Evolutionary conservation across 306 rosid species (phyloP), one percentile per base, ranked within the genome.

Genomic region (Lupinus albus): DNA sequence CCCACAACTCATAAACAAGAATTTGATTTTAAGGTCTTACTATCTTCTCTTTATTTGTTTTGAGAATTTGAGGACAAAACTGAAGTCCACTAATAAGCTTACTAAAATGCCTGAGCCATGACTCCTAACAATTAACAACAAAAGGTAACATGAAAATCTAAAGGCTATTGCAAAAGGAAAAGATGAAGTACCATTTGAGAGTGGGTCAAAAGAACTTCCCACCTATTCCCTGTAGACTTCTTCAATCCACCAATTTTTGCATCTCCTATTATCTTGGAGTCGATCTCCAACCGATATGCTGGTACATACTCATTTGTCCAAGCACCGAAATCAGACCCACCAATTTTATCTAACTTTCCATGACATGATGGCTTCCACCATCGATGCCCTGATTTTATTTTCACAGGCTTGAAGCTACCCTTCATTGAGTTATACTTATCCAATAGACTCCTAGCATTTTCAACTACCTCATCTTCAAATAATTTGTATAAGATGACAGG

Each of bases 201-300:
- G 88, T 92, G 95, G 68, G 98, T 89, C 84, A 87, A 82, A 79
- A 87, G 83, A 58, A 86, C 93, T 79, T 89, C 98, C 95, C 89
- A 86, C 79, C 67, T 79, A 82, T 84, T 84, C 64, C 80, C 85
- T 17, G 75, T 59, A 73, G 85, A 81, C 76, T 80, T 80, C 70
- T 86, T 86, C 96, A 93, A 86, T 56, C 96, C 98, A 46, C 86
- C 85, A 77, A 87, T 80, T 68, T 84, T 84, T 51, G 84, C 83
- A 71, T 69, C 80, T 48, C 67, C 75, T 45, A 77, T 75, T 77
- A 45, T 63, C 67, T 73, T 73, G 67, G 83, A 50, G 61, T 92
- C 91, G 77, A 92, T 77, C 70, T 92, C 88, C 78, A 92, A 82
- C 82, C 76, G 79, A 78, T 87, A 89, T 12, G 86, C 84, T 41